A percentile compares a stretch with the other conserved stretches of the same genome.
These are phyloP conservation scores for Dipteronia dyeriana DNA, from an alignment of 345 rosid species.

Conservation along the genomic window DNA sequence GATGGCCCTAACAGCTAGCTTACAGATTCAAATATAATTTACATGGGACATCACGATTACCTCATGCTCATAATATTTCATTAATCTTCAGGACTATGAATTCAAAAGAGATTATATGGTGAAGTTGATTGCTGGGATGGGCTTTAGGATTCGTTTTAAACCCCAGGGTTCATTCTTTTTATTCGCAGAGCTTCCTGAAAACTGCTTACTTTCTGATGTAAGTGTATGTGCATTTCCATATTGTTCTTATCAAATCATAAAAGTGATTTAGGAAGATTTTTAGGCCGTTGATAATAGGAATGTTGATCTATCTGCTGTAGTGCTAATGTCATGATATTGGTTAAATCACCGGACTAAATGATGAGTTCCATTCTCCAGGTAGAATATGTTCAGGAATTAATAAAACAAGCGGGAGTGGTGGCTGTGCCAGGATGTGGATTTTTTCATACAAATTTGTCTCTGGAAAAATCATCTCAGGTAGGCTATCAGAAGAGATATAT, in stretches of 20 bases:
- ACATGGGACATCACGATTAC: not conserved
- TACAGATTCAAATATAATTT: not conserved
- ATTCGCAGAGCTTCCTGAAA: conserved; percentile 51
- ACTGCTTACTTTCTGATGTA: conserved; percentile 50
- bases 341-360: not conserved
- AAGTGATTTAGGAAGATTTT: not conserved
- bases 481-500: conserved; percentile 36
- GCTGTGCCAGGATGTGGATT: conserved; percentile 60
- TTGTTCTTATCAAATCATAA: not conserved
- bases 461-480: conserved; percentile 14
- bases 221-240: conserved; percentile 5
- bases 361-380: conserved; percentile 29
- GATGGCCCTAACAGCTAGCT: not conserved
- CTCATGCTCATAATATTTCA: not conserved
- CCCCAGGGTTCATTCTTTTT: conserved; percentile 58
- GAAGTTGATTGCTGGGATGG: conserved; percentile 37
- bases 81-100: conserved; percentile 46
- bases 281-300: not conserved
- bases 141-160: conserved; percentile 51
- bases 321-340: conserved; percentile 4
- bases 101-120: conserved; percentile 46
- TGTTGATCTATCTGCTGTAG: not conserved
- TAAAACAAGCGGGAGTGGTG: conserved; percentile 55
- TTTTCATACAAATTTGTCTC: conserved; percentile 31
- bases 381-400: conserved; percentile 46